Evolutionary conservation across 2,329 filamentous ascomycete species (phyloP), one percentile per base, ranked within the genome.

Genomic region (Fusarium oligoseptatum): DNA sequence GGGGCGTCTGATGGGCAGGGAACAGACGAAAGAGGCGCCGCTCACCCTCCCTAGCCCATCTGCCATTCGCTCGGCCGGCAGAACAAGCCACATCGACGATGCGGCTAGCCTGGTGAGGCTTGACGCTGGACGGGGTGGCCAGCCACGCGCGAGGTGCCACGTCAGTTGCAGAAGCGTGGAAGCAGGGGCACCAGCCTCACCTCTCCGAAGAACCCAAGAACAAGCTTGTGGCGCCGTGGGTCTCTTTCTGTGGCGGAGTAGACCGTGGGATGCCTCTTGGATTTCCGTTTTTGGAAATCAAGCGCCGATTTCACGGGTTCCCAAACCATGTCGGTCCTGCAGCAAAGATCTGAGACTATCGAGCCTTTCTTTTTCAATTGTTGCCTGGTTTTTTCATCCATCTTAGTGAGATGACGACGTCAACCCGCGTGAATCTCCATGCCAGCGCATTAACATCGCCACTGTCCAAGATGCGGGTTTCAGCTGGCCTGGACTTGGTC

Each of bases 141-240:
- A 81, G 81, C 81, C 79, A 81, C 80, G 80, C 72, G 75, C 75
- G 69, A 77, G 66, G 71, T 84, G 85, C 84, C 85, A 86, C 85
- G 85, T 86, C 84, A 84, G 76, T 65, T 61, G 63, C 60, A 60
- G 39, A 73, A 65, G 32, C 72, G 60, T 58, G 50, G 39, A 73
- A 65, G 32, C 72, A 65, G 57, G 67, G 68, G 29, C 77, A 73
- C 83, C 79, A 85, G 83, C 83, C 84, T 84, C 83, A 73, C 62
- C 41, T 74, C 66, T 74, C 66, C 52, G 45, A 64, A 70, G 52
- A 69, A 36, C 52, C 32, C 36, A 37, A 37, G 36, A 37, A 58
- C 32, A 39, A 72, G 50, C 56, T 52, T 73, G 74, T 76, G 73
- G 74, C 70, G 72, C 61, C 66, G 67, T 78, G 72, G 63, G 37